Evolutionary conservation across 345 rosid species (phyloP), one percentile per base, ranked within the genome.

Genomic region (Populus deltoides): DNA sequence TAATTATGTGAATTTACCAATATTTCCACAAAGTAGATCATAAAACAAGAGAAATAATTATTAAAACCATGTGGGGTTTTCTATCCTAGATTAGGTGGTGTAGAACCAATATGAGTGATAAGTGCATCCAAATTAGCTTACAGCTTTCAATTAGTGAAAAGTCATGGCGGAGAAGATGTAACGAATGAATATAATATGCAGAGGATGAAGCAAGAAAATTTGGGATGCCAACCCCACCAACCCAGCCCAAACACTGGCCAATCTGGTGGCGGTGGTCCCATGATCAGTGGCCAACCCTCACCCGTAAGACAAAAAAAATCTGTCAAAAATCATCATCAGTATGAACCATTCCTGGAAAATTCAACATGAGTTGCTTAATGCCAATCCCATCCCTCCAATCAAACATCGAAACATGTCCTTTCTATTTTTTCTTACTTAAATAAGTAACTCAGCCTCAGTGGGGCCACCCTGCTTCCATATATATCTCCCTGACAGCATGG

Each of bases 191-290:
- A 74, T 17, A 25, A 38, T 38, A 74, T 7, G 70, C 18, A 29
- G 20, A 65, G 25, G 66, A 72, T 67, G 38, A 53, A 39, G 76
- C 9, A 72, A 75, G 77, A 65, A 79, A 75, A 82, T 63, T 82
- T 84, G 70, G 88, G 87, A 78, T 77, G 86, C 92, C 92, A 89
- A 89, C 92, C 83, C 71, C 74, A 89, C 85, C 92, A 87, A 88
- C 66, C 87, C 33, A 31, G 29, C 11, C 78, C 57, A 11, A 47
- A 31, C 9, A 47, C 9, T 24, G 2, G 9, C 41, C 0, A 33
- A 25, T 45, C 35, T 73, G 59, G 49, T 73, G 36, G 12, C 41
- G 62, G 66, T 78, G 84, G 87, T 83, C 83, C 82, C 73, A 63
- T 73, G 76, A 81, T 76, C 81, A 81, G 91, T 88, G 81, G 85